Evolutionary conservation across 164 flowering plant species (phyloP).

Genomic region (Platanus orientalis): DNA sequence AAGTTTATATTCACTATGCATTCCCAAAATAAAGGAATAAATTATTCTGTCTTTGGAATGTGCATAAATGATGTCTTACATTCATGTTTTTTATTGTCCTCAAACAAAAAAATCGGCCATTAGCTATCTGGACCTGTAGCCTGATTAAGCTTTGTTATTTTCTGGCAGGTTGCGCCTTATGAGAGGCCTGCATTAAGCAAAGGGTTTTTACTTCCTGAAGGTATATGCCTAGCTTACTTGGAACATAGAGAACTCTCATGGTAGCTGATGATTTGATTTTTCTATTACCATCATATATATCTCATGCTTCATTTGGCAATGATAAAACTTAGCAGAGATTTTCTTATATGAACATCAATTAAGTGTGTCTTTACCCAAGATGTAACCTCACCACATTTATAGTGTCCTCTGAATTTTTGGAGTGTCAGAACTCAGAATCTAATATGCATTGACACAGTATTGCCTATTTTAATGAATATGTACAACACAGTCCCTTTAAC

Average conservation of each 20-base stretch:
- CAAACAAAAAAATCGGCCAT: neutral
- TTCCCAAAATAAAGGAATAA: neutral
- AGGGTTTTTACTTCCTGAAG: slow-evolving; percentile 90
- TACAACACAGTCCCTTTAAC: neutral
- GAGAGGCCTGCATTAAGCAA: slow-evolving; percentile 97
- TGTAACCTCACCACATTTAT: neutral
- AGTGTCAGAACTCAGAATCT: neutral
- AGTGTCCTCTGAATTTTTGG: neutral
- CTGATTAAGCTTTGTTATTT: slow-evolving; percentile 3
- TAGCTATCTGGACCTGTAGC: neutral
- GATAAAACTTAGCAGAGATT: neutral
- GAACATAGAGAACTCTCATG: neutral
- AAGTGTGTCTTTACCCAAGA: neutral
- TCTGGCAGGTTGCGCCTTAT: slow-evolving; percentile 76
- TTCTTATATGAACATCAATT: neutral
- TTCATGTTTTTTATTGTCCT: neutral
- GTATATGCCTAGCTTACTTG: slow-evolving; percentile 30
- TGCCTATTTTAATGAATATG: neutral
- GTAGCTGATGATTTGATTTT: neutral
- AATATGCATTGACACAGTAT: neutral
- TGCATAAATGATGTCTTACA: neutral
- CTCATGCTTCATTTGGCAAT: neutral
- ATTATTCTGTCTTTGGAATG: neutral
- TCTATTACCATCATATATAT: neutral
- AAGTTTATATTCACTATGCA: neutral